phyloP scores from a whole-genome alignment of 495 filamentous ascomycete genomes.

The Hypoxylon crocopeplum region DNA sequence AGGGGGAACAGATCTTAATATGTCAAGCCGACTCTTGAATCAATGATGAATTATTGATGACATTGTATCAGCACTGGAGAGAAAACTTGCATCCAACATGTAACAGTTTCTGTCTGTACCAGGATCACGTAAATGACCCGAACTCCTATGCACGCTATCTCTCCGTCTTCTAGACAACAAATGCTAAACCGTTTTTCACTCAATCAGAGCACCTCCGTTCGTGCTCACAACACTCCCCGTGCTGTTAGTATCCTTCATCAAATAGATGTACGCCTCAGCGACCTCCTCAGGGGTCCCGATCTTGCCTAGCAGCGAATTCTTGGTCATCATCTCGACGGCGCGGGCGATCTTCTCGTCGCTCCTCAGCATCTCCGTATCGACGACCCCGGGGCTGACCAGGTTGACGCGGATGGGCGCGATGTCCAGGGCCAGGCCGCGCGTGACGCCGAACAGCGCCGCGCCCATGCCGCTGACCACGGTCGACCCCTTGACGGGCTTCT shows the following conservation, averaged over 20 bases:
- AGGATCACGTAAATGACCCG: background rate
- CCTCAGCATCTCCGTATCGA: conserved; percentile 56
- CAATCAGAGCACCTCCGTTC: conserved; percentile 13
- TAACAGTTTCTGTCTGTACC: background rate
- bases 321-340: conserved; percentile 37
- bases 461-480: conserved; percentile 42
- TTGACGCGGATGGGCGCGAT: conserved; percentile 64
- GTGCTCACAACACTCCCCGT: conserved; percentile 48
- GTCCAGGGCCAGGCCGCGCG: conserved; percentile 58
- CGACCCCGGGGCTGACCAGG: conserved; percentile 55
- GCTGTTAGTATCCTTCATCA: conserved; percentile 62
- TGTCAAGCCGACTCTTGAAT: too few relatives aligned
- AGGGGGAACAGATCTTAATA: too few relatives aligned
- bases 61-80: too few relatives aligned
- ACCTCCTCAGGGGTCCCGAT: conserved; percentile 59
- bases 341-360: conserved; percentile 33
- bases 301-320: conserved; percentile 45
- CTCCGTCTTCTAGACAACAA: too few relatives aligned
- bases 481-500: conserved; percentile 51
- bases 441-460: conserved; percentile 45
- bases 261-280: conserved; percentile 64
- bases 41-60: too few relatives aligned
- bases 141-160: too few relatives aligned
- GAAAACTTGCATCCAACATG: too few relatives aligned
- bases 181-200: background rate